A percentile compares a stretch with the other conserved stretches of the same genome.
Evolutionary conservation across 192 early-diverging fungal species (phyloP).

Genomic region (Chytriomyces sp.): DNA sequence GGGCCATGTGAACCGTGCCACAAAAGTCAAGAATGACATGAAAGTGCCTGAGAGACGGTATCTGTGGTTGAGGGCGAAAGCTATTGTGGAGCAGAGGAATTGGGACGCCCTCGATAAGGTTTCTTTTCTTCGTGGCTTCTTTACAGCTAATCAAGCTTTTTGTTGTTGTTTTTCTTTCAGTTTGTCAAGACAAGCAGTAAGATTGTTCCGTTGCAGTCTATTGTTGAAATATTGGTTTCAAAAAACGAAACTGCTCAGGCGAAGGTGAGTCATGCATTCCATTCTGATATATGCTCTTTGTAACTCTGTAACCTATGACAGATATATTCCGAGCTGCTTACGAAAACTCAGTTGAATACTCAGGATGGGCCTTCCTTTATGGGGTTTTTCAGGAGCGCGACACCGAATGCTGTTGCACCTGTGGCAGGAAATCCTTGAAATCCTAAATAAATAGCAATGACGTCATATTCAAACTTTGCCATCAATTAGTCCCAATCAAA

Average conservation of each 20-base stretch:
- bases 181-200: slow-evolving; percentile 22
- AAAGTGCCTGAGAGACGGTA: slow-evolving; percentile 85
- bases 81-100: slow-evolving; percentile 72
- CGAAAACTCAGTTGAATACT: not conserved
- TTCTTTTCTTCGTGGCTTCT: not conserved
- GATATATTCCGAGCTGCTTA: not conserved
- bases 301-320: no score
- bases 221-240: slow-evolving; percentile 12
- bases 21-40: slow-evolving; percentile 81
- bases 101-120: slow-evolving; percentile 86
- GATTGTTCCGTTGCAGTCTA: not conserved
- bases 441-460: no score
- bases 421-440: no score
- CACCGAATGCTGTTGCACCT: no score
- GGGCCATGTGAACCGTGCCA: slow-evolving; percentile 71
- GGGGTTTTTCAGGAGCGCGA: not conserved
- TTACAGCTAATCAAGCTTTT: not conserved
- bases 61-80: slow-evolving; percentile 88
- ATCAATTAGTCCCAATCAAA: no score
- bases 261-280: not conserved
- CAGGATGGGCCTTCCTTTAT: not conserved
- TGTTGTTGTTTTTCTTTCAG: slow-evolving; percentile 1
- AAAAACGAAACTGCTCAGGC: slow-evolving; percentile 21
- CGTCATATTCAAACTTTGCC: no score
- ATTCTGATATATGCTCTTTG: not conserved